These are phyloP conservation scores for Acidiella bohemica DNA, from an alignment of 495 filamentous ascomycete species.

Conservation along the genomic window DNA sequence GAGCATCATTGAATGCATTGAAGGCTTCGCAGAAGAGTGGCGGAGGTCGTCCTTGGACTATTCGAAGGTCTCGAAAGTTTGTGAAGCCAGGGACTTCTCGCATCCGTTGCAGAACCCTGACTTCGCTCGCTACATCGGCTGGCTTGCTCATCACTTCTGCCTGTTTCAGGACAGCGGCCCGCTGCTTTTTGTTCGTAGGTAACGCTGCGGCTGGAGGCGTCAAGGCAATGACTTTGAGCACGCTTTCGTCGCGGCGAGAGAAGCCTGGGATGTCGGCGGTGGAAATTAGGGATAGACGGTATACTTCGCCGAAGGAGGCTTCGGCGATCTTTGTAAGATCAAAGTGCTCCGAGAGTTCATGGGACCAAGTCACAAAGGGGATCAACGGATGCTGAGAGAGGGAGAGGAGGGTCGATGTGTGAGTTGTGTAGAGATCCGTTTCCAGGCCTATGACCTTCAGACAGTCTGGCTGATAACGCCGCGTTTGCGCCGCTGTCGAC, in stretches of 20 bases:
- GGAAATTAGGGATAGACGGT: conserved; percentile 40
- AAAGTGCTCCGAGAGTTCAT: conserved; percentile 36
- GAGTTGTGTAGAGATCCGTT: conserved; percentile 5
- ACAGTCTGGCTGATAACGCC: no score
- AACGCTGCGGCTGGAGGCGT: conserved; percentile 21
- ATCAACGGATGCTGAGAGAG: conserved; percentile 9
- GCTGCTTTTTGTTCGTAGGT: conserved; percentile 13
- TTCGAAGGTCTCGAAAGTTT: conserved; percentile 65
- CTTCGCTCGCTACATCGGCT: conserved; percentile 48
- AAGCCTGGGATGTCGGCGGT: conserved; percentile 22
- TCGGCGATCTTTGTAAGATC: conserved; percentile 52
- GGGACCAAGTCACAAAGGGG: conserved; percentile 33
- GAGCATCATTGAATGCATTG: conserved; percentile 45
- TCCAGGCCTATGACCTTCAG: neutral
- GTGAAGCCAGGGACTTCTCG: conserved; percentile 78
- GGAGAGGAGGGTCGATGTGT: conserved; percentile 4
- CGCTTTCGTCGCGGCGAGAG: conserved; percentile 23
- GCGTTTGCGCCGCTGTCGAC: no score
- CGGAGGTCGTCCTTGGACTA: conserved; percentile 58
- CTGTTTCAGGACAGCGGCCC: conserved; percentile 24
- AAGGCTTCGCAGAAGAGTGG: conserved; percentile 49
- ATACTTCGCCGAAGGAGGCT: conserved; percentile 56
- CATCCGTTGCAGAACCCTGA: conserved; percentile 61
- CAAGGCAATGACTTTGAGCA: conserved; percentile 33
- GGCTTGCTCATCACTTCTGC: conserved; percentile 32